Base-by-base conservation (phyloP, 805 yeast species). In the Ogataea methanolica region DNA sequence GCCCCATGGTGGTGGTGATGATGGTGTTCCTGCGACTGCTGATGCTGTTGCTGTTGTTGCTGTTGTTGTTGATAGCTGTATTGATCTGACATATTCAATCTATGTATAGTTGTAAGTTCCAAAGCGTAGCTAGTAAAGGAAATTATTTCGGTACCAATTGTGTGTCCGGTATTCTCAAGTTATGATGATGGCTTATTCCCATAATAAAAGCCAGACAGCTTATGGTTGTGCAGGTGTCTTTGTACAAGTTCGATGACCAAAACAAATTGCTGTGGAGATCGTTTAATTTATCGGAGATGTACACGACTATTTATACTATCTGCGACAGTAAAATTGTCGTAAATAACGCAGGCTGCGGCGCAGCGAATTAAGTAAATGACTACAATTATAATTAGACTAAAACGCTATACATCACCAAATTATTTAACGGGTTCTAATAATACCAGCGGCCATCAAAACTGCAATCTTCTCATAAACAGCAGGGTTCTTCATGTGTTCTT, bases 401-500 rank as follows among this genome's bases (percentile, higher is more conserved):
- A 26, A 26, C n/a, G 23, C 21, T 14, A 37, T 15, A 21, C 12
- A 19, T 22, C 12, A 23, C 15, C 21, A 26, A 23, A 16, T 16
- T 22, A 31, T 45, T 56, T 67, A 84, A 64, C 96, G 83, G 33
- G 96, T 89, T 66, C 96, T 85, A 62, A 94, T 91, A 47, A 94
- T 87, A 67, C 99, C 99, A 17, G 98, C 97, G 47, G 97, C 96
- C 66, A 91, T 85, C 68, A 94, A 78, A 58, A 86, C 77, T 68
- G 86, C 85, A 59, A 94, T 83, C 80, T 94, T 94, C 68, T 83
- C 84, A 63, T 83, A 80, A 43, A 94, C 87, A 51, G 83, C 95
- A 37, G 99, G 98, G 71, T 94, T 94, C 76, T 82, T 87, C 97
- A 94, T 90, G 71, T 94, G 99, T 61, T 92, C 97, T 66, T 88